phyloP scores from a whole-genome alignment of 1,139 yeast genomes.

The Debaryomyces psychrophilus region DNA sequence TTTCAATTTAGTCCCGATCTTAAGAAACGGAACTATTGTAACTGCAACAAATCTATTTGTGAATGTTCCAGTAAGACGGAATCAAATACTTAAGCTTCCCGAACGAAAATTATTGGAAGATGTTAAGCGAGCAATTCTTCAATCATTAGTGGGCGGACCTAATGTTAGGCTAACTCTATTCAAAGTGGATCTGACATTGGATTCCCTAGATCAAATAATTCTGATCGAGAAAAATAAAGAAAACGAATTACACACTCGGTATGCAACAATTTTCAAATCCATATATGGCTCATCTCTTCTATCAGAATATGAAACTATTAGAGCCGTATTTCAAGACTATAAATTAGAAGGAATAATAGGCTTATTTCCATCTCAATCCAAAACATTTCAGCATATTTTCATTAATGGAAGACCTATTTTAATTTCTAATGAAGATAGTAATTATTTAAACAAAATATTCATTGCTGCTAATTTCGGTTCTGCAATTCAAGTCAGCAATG shows the following conservation, averaged over 20 bases:
- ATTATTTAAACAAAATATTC: conserved; percentile 32
- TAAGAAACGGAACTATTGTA: conserved; percentile 55
- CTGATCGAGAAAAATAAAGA: background rate
- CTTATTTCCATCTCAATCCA: conserved; percentile 30
- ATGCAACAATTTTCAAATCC: conserved; percentile 15
- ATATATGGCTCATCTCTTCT: conserved; percentile 24
- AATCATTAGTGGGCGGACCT: conserved; percentile 33
- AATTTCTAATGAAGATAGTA: conserved; percentile 24
- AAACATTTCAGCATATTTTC: conserved; percentile 48
- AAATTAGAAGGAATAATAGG: conserved; percentile 36
- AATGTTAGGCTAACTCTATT: conserved; percentile 25
- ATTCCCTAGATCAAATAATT: conserved; percentile 10
- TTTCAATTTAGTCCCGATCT: background rate
- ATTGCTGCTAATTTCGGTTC: conserved; percentile 4
- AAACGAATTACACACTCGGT: conserved; percentile 3
- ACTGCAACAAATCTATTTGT: conserved; percentile 52
- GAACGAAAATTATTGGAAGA: conserved; percentile 28
- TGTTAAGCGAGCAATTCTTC: conserved; percentile 37
- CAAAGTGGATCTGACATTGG: conserved; percentile 12
- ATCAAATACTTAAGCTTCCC: conserved; percentile 26
- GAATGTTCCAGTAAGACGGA: conserved; percentile 60
- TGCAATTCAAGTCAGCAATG: background rate
- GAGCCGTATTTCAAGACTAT: conserved; percentile 26
- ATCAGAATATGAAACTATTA: conserved; percentile 21
- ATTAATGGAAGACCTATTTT: conserved; percentile 45